phyloP scores from a whole-genome alignment of 1,284 basidiomycete genomes.

The Microbotryum intermedium region DNA sequence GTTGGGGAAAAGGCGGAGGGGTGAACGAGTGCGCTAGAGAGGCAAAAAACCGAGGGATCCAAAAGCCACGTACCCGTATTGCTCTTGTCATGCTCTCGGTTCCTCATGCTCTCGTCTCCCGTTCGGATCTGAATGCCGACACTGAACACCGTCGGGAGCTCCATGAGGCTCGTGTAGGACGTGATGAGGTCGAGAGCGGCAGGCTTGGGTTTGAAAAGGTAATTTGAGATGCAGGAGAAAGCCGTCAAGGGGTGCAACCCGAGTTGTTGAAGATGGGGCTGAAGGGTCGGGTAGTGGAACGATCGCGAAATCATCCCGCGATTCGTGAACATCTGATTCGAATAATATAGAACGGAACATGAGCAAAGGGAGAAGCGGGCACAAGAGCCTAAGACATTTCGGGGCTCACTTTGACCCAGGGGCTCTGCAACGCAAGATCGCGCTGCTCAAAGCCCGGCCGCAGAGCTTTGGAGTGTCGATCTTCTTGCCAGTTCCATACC shows the following conservation, averaged over 20 bases:
- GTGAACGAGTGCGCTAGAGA: neutral
- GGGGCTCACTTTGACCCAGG: conserved; percentile 17
- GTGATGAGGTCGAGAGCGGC: conserved; percentile 18
- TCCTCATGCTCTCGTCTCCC: conserved; percentile 22
- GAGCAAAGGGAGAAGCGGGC: neutral
- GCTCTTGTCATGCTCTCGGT: conserved; percentile 13
- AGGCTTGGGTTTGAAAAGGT: conserved; percentile 22
- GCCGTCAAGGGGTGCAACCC: conserved; percentile 11
- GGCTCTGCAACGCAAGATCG: conserved; percentile 14
- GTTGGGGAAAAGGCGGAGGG: conserved; percentile 1
- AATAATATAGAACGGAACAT: neutral
- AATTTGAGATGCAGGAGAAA: conserved; percentile 21
- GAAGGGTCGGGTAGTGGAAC: conserved; percentile 19
- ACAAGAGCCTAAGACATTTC: no score
- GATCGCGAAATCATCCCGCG: conserved; percentile 23
- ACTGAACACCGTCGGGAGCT: conserved; percentile 15
- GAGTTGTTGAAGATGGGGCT: conserved; percentile 11
- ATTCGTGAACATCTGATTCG: conserved; percentile 18
- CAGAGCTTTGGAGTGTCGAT: neutral
- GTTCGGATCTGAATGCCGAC: conserved; percentile 24
- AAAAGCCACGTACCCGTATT: conserved; percentile 10
- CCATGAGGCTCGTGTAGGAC: conserved; percentile 13
- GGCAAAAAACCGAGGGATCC: no score
- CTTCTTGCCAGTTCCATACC: conserved; percentile 14
- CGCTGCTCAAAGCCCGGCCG: conserved; percentile 17